These are phyloP conservation scores for Zoysia japonica DNA, from an alignment of 176 grass and related monocot species.

Conservation along the genomic window DNA sequence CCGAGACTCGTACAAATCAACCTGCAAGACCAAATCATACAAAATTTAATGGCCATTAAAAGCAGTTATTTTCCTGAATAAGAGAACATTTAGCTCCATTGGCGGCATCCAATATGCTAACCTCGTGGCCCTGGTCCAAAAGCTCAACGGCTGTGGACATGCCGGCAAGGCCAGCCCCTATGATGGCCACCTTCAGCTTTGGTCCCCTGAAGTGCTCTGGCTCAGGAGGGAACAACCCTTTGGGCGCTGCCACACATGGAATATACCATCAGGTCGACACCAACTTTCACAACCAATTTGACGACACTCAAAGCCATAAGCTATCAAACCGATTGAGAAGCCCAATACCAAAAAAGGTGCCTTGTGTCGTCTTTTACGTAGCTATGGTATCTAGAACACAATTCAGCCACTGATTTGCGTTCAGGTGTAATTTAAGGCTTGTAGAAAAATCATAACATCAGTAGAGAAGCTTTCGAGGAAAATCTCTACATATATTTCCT, in stretches of 20 bases:
- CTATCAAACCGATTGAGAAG: not conserved
- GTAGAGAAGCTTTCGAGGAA: not conserved
- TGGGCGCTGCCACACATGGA: conserved; percentile 58
- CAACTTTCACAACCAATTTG: not conserved
- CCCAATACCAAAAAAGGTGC: not conserved
- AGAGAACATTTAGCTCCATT: not conserved
- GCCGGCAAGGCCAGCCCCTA: conserved; percentile 80
- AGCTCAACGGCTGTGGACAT: conserved; percentile 98
- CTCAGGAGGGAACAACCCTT: conserved; percentile 83
- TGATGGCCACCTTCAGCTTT: conserved; percentile 95
- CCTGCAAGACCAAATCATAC: conserved; percentile 47
- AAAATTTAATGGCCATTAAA: not conserved
- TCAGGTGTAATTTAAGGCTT: not conserved
- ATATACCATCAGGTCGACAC: conserved; percentile 3
- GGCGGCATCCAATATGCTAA: conserved; percentile 30
- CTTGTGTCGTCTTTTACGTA: not conserved
- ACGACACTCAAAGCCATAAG: conserved; percentile 21
- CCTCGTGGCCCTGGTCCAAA: conserved; percentile 96
- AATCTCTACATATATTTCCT: not conserved
- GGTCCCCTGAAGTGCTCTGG: conserved; percentile 78
- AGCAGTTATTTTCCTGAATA: not conserved
- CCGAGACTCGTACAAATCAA: conserved; percentile 88
- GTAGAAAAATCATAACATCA: not conserved
- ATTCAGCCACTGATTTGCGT: not conserved
- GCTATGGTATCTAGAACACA: not conserved